Evolutionary conservation across 139 green algal species (phyloP).

Genomic region (Picochlorum sp.): DNA sequence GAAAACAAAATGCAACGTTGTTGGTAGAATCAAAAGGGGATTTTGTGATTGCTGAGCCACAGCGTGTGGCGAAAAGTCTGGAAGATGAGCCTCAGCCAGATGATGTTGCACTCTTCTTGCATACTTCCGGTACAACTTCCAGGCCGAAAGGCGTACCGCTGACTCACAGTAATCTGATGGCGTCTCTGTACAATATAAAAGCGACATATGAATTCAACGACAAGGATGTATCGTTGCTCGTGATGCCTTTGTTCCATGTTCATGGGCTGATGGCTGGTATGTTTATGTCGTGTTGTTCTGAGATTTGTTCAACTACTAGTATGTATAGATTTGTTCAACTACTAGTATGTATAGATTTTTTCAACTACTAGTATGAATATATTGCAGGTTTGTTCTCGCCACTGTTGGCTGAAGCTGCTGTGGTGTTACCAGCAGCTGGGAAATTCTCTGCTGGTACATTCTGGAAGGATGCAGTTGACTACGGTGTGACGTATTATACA

Average conservation of each 20-base stretch:
- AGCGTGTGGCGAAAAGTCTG: too few species aligned
- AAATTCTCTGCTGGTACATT: slow-evolving; percentile 58
- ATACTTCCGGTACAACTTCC: slow-evolving; percentile 77
- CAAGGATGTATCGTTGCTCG: slow-evolving; percentile 48
- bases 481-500: slow-evolving; percentile 75
- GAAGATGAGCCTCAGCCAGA: not conserved
- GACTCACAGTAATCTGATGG: slow-evolving; percentile 61
- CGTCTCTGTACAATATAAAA: slow-evolving; percentile 59
- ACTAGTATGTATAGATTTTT: too few species aligned
- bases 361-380: too few species aligned
- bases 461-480: slow-evolving; percentile 45
- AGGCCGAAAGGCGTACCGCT: slow-evolving; percentile 78
- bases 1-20: not conserved
- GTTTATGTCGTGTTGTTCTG: too few species aligned
- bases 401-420: slow-evolving; percentile 43
- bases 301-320: too few species aligned
- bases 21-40: not conserved
- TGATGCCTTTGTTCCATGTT: slow-evolving; percentile 90
- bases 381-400: slow-evolving; percentile 61
- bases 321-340: too few species aligned
- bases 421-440: slow-evolving; percentile 34
- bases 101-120: slow-evolving; percentile 70
- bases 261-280: slow-evolving; percentile 76
- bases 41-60: not conserved
- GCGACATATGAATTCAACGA: slow-evolving; percentile 62